Evolutionary conservation across 78 protist species (phyloP).

Genomic region (Tieghemostelium lacteum): DNA sequence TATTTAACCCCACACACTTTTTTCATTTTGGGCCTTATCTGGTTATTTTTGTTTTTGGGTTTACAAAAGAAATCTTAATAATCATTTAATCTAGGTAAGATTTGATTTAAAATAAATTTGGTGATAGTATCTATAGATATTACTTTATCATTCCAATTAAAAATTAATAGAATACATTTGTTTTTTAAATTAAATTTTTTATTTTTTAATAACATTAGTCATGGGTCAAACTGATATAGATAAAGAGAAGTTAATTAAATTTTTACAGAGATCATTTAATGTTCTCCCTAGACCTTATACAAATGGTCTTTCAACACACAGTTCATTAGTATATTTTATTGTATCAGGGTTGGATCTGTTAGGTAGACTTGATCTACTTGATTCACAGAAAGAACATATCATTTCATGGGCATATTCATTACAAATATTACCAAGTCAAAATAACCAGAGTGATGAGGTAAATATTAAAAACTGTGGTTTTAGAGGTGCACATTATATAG

Average conservation of each 20-base stretch:
- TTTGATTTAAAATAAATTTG: too few species aligned
- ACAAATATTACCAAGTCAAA: slow-evolving; percentile 71
- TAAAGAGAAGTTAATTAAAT: slow-evolving; percentile 41
- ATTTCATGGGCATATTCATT: slow-evolving; percentile 75
- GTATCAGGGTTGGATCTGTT: slow-evolving; percentile 83
- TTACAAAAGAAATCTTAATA: too few species aligned
- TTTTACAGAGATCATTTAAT: slow-evolving; percentile 42
- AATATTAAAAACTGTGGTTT: slow-evolving; percentile 35
- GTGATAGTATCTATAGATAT: too few species aligned
- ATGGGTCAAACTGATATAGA: not conserved
- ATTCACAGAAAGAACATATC: slow-evolving; percentile 30
- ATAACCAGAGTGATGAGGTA: slow-evolving; percentile 7
- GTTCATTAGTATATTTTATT: slow-evolving; percentile 74
- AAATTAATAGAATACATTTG: too few species aligned
- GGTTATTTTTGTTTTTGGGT: too few species aligned
- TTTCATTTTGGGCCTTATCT: too few species aligned
- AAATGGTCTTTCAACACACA: slow-evolving; percentile 48
- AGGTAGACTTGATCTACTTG: slow-evolving; percentile 36
- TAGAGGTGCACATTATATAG: slow-evolving; percentile 52
- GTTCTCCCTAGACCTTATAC: slow-evolving; percentile 76
- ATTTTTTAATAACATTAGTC: too few species aligned
- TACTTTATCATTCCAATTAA: too few species aligned
- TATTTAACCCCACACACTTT: too few species aligned
- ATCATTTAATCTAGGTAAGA: too few species aligned
- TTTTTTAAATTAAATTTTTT: too few species aligned